Percentiles rank a stretch among this genome's conserved stretches.
phyloP scores from a whole-genome alignment of 192 early-diverging fungal species.

The Geranomyces michiganensis region DNA sequence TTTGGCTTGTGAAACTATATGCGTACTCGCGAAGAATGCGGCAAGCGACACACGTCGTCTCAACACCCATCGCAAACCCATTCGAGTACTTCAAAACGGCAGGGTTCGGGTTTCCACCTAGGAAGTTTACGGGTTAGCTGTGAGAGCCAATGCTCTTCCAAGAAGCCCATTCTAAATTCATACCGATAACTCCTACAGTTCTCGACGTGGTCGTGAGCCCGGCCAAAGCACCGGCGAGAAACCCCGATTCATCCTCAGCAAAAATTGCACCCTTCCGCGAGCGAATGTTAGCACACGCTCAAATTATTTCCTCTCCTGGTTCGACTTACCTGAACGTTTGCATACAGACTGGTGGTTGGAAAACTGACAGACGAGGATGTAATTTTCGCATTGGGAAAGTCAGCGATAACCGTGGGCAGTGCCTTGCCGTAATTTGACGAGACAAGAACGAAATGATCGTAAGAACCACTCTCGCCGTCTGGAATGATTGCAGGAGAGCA shows the following conservation, averaged over 20 bases:
- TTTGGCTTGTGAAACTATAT: neutral
- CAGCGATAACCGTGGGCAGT: slow-evolving; percentile 1
- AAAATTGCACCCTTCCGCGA: slow-evolving; percentile 27
- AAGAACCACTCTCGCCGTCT: slow-evolving; percentile 1
- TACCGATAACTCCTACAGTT: slow-evolving; percentile 30
- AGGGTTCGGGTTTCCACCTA: slow-evolving; percentile 15
- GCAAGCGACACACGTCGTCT: slow-evolving; percentile 17
- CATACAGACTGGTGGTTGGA: neutral
- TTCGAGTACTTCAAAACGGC: slow-evolving; percentile 23
- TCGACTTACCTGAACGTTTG: neutral
- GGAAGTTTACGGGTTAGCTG: neutral
- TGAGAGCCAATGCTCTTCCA: too few species aligned
- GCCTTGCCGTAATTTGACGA: slow-evolving; percentile 7
- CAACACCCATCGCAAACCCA: slow-evolving; percentile 8
- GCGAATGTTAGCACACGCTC: neutral
- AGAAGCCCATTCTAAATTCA: neutral
- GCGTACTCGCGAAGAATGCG: neutral
- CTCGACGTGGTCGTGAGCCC: slow-evolving; percentile 9
- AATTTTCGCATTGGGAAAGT: slow-evolving; percentile 5
- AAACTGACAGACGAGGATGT: slow-evolving; percentile 7
- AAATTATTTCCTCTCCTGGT: neutral
- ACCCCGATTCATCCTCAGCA: slow-evolving; percentile 31
- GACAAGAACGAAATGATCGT: slow-evolving; percentile 1
- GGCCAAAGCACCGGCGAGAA: slow-evolving; percentile 32
- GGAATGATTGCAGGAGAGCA: neutral